Base-by-base conservation (phyloP, 192 early-diverging fungal genomes). In the Chytriomyces sp. region DNA sequence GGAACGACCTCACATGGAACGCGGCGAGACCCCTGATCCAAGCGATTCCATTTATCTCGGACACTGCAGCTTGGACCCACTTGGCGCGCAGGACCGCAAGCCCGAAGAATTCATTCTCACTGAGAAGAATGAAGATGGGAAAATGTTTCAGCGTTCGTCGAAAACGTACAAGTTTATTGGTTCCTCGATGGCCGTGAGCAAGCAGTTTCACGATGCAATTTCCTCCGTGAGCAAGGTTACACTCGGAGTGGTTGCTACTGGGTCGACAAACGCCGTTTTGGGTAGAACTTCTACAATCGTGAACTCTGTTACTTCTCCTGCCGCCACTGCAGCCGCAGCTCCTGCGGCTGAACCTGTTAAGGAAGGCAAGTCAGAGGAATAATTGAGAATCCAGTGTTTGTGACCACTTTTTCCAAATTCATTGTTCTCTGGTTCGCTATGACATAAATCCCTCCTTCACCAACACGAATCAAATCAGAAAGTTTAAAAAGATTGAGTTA, bases 61-160 rank as follows among this genome's bases (percentile, higher is more conserved):
- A 52, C 25, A 68, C 65, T 68, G 65, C 44, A 55, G 28, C 10
- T 33, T 68, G 31, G 65, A 55, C 12, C 54, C 65, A 28, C 44
- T 68, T n/a, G 65, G 65, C 26, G 34, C 32, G 2, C 65, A 68
- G 28, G 65, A 68, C 37, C 49, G 65, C 4, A 68, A 68, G 44
- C 65, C 65, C 7, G 65, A 55, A n/a, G 65, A 68, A 39, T 68
- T 68, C 52, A 55, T 68, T 28, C 26, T 68, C 31, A 68, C 65
- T 2, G 52, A 68, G 30, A 68, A 68, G 65, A 68, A 55, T 17
- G 65, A 68, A 39, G 44, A 55, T 33, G 65, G 52, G 31, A 55
- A 55, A 38, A 55, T 68, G 52, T 68, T 68, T n/a, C 22, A 55
- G 52, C 17, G 65, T 1, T 31, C 52, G 1, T 56, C 52, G 7